phyloP scores from a whole-genome alignment of 352 stramenopile species.

The Pythium graminicola region DNA sequence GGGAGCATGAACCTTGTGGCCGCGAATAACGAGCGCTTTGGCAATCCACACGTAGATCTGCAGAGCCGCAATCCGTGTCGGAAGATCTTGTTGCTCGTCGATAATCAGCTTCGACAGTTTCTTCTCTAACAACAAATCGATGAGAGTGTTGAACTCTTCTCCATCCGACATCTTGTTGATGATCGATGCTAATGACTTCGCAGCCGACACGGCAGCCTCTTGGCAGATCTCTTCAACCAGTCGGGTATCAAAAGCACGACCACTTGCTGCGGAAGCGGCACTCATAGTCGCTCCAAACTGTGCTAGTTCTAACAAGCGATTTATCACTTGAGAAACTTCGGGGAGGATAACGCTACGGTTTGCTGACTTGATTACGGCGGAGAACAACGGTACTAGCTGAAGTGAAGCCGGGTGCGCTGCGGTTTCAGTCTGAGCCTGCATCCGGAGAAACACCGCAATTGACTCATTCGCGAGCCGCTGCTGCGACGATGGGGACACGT shows the following conservation, averaged over 20 bases:
- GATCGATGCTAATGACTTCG: conserved; percentile 76
- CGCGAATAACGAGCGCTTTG: conserved; percentile 76
- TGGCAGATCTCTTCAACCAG: conserved; percentile 37
- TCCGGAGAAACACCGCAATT: conserved; percentile 53
- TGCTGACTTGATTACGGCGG: conserved; percentile 72
- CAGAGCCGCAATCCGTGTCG: conserved; percentile 51
- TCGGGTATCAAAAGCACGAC: conserved; percentile 3
- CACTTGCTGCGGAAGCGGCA: conserved; percentile 9
- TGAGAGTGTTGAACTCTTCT: conserved; percentile 68
- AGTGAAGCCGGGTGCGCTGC: conserved; percentile 34
- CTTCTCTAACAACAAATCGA: conserved; percentile 55
- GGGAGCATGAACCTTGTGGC: conserved; percentile 61
- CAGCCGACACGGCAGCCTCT: conserved; percentile 51
- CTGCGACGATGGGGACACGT: conserved; percentile 51
- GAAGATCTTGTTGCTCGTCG: conserved; percentile 29
- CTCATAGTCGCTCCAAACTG: conserved; percentile 28
- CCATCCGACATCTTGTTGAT: conserved; percentile 85
- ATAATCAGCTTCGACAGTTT: conserved; percentile 59
- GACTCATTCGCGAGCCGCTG: conserved; percentile 53
- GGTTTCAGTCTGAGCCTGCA: conserved; percentile 23
- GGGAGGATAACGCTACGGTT: conserved; percentile 50
- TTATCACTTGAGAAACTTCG: conserved; percentile 62
- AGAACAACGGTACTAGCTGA: conserved; percentile 70
- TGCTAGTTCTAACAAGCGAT: conserved; percentile 68
- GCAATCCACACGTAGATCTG: conserved; percentile 83